These are phyloP conservation scores for Xerocomus amazonicus DNA, from an alignment of 1,284 basidiomycete species.

Conservation along the genomic window DNA sequence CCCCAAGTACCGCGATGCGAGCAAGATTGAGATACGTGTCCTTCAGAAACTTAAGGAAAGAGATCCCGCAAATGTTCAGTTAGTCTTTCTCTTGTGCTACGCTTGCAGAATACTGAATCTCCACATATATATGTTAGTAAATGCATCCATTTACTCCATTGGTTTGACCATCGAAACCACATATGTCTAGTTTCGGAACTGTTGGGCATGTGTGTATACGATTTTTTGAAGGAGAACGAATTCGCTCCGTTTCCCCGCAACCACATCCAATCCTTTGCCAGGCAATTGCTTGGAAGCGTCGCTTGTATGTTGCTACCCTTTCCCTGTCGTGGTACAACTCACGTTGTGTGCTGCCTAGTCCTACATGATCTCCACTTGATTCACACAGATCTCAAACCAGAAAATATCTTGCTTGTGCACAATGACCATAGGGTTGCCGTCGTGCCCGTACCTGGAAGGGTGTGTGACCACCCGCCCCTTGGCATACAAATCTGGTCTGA, in stretches of 20 bases:
- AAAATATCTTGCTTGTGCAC: constrained; percentile 94
- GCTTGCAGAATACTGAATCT: constrained; percentile 4
- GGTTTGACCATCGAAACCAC: constrained; percentile 97
- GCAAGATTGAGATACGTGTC: constrained; percentile 97
- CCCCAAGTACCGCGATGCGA: constrained; percentile 96
- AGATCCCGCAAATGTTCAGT: constrained; percentile 90
- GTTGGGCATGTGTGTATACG: constrained; percentile 96
- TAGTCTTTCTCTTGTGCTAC: constrained; percentile 36
- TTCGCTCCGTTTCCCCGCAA: constrained; percentile 95
- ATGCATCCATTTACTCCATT: constrained; percentile 94
- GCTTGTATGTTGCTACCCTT: constrained; percentile 66
- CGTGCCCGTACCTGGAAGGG: constrained; percentile 58
- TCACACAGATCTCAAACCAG: constrained; percentile 98
- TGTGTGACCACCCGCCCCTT: constrained; percentile 26
- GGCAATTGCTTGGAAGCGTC: constrained; percentile 89
- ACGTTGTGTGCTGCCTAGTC: constrained; percentile 49
- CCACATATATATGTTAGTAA: constrained; percentile 56
- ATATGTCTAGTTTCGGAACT: constrained; percentile 98
- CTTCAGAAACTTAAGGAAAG: constrained; percentile 88
- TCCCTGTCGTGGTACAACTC: constrained; percentile 7
- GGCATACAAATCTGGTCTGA: constrained; percentile 8
- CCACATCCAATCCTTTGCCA: constrained; percentile 96
- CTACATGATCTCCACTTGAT: constrained; percentile 89
- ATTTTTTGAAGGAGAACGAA: constrained; percentile 97
- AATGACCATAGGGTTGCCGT: constrained; percentile 69